These are phyloP conservation scores for Chloromonas sp. DNA, from an alignment of 163 green algal species.

Conservation along the genomic window DNA sequence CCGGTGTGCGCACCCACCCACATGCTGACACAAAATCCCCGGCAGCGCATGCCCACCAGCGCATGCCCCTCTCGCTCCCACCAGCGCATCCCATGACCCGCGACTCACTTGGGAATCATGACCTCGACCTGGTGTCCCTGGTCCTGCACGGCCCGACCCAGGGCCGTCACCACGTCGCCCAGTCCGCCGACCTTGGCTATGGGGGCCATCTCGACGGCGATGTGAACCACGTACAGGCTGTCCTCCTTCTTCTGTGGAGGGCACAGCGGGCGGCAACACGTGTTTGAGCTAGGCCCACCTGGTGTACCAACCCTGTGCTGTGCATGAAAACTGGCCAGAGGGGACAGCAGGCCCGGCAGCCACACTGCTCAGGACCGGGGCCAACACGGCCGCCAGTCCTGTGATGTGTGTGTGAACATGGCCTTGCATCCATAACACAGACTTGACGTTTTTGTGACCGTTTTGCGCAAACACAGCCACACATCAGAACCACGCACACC, in stretches of 20 bases:
- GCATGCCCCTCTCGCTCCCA: background rate
- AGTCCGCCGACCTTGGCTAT: slow-evolving; percentile 97
- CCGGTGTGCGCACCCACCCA: background rate
- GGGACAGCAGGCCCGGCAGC: too few species aligned
- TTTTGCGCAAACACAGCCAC: too few species aligned
- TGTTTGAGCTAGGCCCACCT: too few species aligned
- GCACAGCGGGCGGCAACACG: background rate
- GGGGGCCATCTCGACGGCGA: slow-evolving; percentile 98
- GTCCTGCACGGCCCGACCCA: slow-evolving; percentile 89
- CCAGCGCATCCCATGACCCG: background rate
- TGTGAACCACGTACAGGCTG: slow-evolving; percentile 83
- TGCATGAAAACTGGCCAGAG: too few species aligned
- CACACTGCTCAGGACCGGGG: too few species aligned
- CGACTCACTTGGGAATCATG: slow-evolving; percentile 80
- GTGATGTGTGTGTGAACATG: too few species aligned
- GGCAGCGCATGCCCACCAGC: background rate
- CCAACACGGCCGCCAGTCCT: too few species aligned
- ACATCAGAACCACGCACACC: too few species aligned
- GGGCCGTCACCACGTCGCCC: slow-evolving; percentile 92
- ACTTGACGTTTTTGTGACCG: too few species aligned
- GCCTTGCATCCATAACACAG: too few species aligned
- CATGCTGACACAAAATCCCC: background rate
- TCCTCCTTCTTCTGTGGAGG: slow-evolving; percentile 16
- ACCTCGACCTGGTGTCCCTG: slow-evolving; percentile 87
- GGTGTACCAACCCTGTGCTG: too few species aligned